phyloP scores from a whole-genome alignment of 1,284 basidiomycete species.

The Violaceomyces palustris region DNA sequence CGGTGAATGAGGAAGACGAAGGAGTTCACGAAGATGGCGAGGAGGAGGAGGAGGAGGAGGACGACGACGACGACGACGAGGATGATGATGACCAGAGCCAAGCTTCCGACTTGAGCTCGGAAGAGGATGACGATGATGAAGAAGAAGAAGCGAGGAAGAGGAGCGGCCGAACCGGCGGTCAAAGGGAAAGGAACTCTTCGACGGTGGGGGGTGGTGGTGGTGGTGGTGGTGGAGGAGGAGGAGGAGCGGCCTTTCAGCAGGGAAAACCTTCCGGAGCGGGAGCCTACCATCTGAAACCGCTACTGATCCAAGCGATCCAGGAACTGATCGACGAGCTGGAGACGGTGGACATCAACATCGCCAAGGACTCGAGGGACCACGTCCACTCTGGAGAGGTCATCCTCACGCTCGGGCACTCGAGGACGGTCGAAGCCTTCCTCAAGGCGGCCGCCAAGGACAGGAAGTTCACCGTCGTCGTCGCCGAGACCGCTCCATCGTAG shows the following conservation, averaged over 20 bases:
- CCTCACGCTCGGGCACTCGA: slow-evolving; percentile 86
- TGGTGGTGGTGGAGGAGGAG: no score
- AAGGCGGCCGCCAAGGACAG: slow-evolving; percentile 82
- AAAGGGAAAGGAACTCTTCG: no score
- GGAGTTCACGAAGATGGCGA: slow-evolving; percentile 14
- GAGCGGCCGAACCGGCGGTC: no score
- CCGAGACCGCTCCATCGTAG: slow-evolving; percentile 85
- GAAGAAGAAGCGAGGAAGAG: slow-evolving; percentile 12
- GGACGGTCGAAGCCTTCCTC: slow-evolving; percentile 88
- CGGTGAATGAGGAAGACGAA: slow-evolving; percentile 7
- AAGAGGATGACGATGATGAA: slow-evolving; percentile 4
- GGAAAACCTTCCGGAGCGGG: slow-evolving; percentile 9
- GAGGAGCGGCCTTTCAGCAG: neutral
- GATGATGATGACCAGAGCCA: neutral
- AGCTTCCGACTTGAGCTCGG: neutral
- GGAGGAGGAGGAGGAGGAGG: slow-evolving; percentile 1
- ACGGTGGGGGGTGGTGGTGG: no score
- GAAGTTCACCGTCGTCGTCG: slow-evolving; percentile 93
- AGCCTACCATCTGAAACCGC: slow-evolving; percentile 51
- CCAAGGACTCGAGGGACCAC: slow-evolving; percentile 89
- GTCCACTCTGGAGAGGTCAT: slow-evolving; percentile 97
- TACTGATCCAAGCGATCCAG: slow-evolving; percentile 55
- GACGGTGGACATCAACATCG: slow-evolving; percentile 89
- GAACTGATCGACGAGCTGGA: slow-evolving; percentile 91
- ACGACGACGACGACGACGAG: neutral